These are phyloP conservation scores for Hyaloraphidium curvatum DNA, from an alignment of 192 early-diverging fungal genomes.

Conservation along the genomic window DNA sequence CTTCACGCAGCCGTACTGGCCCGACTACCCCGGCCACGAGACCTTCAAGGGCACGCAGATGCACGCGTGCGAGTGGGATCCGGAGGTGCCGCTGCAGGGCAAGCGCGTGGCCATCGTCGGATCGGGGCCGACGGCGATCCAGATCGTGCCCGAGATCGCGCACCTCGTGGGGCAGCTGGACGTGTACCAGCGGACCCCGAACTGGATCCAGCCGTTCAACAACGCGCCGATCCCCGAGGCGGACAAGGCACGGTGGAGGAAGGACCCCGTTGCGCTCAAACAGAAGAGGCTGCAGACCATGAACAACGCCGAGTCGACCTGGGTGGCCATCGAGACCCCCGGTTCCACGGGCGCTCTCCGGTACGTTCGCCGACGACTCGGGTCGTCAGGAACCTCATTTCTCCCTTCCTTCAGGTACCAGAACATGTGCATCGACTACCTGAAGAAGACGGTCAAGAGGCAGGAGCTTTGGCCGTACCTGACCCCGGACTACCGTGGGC, in stretches of 20 bases:
- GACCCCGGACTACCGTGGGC: not conserved
- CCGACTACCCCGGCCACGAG: not conserved
- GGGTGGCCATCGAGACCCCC: not conserved
- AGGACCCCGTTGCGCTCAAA: not conserved
- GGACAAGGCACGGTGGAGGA: not conserved
- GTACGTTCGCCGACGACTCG: not conserved
- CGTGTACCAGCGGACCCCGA: not conserved
- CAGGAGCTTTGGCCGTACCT: not conserved
- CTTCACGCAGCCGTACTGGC: not conserved
- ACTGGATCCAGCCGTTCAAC: not conserved
- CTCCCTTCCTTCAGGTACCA: not conserved
- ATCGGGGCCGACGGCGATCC: not conserved
- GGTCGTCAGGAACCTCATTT: not conserved
- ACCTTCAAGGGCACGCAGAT: not conserved
- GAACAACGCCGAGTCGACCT: not conserved
- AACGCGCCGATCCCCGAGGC: not conserved
- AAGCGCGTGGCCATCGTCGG: not conserved
- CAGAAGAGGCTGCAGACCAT: not conserved
- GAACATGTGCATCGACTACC: not conserved
- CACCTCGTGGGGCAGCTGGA: not conserved
- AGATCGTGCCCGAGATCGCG: not conserved
- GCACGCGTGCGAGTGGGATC: not conserved
- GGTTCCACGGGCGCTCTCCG: not conserved
- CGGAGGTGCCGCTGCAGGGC: not conserved
- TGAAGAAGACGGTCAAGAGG: not conserved